Evolutionary conservation across 1,139 yeast genomes (phyloP).

Genomic region (Wickerhamomyces sp.): DNA sequence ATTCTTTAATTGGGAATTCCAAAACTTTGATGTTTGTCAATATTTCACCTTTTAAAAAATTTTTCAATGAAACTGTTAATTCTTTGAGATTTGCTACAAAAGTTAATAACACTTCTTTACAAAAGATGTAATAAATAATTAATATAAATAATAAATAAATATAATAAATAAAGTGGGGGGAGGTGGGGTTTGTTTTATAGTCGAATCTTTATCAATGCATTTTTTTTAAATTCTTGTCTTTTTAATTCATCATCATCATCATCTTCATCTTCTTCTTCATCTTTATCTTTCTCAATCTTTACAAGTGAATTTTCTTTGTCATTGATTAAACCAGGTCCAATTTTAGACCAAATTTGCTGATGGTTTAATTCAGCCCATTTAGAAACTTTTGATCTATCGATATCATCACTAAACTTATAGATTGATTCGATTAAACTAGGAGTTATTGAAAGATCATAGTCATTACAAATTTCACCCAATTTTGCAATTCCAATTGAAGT

Average conservation of each 20-base stretch:
- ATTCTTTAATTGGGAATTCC: slow-evolving; percentile 80
- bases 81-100: slow-evolving; percentile 88
- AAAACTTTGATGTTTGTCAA: slow-evolving; percentile 94
- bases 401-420: slow-evolving; percentile 51
- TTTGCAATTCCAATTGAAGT: too few relatives aligned
- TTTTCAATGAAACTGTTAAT: slow-evolving; percentile 73
- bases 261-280: slow-evolving; percentile 27
- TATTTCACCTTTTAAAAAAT: slow-evolving; percentile 61
- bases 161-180: not conserved
- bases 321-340: too few relatives aligned
- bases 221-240: too few relatives aligned
- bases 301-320: too few relatives aligned
- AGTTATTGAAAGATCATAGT: slow-evolving; percentile 46
- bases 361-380: slow-evolving; percentile 48
- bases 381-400: slow-evolving; percentile 42
- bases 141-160: slow-evolving; percentile 2
- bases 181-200: too few relatives aligned
- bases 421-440: slow-evolving; percentile 48
- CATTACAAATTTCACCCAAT: too few relatives aligned
- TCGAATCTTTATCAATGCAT: too few relatives aligned
- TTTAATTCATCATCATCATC: not conserved
- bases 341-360: slow-evolving; percentile 43
- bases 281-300: too few relatives aligned
- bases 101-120: slow-evolving; percentile 60
- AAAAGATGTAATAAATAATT: slow-evolving; percentile 4